Base-by-base conservation (phyloP, 805 yeast species). In the Starmerella floris region DNA sequence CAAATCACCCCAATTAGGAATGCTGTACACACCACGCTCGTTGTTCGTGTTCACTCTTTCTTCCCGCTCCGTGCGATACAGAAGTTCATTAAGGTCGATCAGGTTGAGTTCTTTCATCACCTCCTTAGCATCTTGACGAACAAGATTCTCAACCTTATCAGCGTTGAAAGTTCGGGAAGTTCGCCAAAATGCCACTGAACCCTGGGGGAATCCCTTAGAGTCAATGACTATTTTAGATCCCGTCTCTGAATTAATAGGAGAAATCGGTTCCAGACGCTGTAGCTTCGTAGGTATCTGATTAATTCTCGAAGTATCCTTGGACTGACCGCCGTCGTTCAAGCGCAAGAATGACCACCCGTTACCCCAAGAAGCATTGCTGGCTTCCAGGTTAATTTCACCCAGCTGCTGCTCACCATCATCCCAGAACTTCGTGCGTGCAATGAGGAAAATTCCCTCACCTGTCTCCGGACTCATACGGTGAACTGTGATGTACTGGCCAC, bases 401-500 rank as follows among this genome's bases (percentile, higher is more conserved):
- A 63, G 48, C 25, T 35, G 43, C 41, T 59, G 59, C 22, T 60
- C 60, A 4, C 58, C 57, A 13, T 43, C 50, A 5, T 55, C 56
- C 21, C 51, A 42, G 52, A 91, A 91, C 56, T 83, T 84, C 2
- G 91, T 76, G 57, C 95, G 73, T 0, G 95, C 94, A 54, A 88
- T 72, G 53, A 91, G 66, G 53, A 82, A 84, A 74, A 81, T 83
- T 2, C 98, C 98, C 45, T 72, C 70, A 2, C 97, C 97, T 2
- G 84, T 76, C 50, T 75, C 72, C 0, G 93, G 79, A 57, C 83
- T 83, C 23, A 77, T 72, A 52, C 97, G 68, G 60, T 88, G 96
- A 42, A 88, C 76, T 0, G 96, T 87, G 45, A 88, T 83, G 59
- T 71, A 88, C 59, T 87, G 94, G 13, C 83, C 95, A 49, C 85